Evolutionary conservation across 139 green algal species (phyloP).

Genomic region (Astrephomene gubernaculifera): DNA sequence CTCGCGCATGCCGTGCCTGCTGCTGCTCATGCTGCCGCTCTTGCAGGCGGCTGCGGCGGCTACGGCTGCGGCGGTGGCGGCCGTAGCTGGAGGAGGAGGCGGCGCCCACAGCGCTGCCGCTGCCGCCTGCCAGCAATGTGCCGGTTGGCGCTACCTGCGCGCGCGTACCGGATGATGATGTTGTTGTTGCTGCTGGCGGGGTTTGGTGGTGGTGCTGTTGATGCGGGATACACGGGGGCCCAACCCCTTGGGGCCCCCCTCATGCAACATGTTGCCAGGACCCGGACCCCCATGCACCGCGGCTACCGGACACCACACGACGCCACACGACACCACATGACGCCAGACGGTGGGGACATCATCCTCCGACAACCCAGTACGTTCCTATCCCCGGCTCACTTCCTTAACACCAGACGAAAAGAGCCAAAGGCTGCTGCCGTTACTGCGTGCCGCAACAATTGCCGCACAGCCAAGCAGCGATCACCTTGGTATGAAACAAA

Average conservation of each 20-base stretch:
- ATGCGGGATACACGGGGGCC: neutral
- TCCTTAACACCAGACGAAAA: no score
- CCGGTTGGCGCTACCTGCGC: neutral
- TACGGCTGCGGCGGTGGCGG: neutral
- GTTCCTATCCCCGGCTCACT: no score
- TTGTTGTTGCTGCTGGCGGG: no score
- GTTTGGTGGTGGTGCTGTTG: neutral
- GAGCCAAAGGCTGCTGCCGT: no score
- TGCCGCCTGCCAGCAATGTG: conserved; percentile 1
- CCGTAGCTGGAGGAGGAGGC: neutral
- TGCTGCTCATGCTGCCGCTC: neutral
- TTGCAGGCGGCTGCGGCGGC: neutral
- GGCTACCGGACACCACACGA: neutral
- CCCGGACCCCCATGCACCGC: neutral
- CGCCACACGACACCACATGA: no score
- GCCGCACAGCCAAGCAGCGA: no score
- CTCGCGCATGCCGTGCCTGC: neutral
- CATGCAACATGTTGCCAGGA: neutral
- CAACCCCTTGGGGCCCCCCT: no score
- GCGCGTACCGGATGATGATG: neutral
- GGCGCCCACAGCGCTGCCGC: neutral
- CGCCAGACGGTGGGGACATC: no score
- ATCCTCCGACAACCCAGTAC: no score
- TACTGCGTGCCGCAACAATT: no score
- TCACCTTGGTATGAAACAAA: no score